Evolutionary conservation across 2,329 filamentous ascomycete genomes (phyloP), one percentile per base, ranked within the genome.

Genomic region (Fusarium subglutinans): DNA sequence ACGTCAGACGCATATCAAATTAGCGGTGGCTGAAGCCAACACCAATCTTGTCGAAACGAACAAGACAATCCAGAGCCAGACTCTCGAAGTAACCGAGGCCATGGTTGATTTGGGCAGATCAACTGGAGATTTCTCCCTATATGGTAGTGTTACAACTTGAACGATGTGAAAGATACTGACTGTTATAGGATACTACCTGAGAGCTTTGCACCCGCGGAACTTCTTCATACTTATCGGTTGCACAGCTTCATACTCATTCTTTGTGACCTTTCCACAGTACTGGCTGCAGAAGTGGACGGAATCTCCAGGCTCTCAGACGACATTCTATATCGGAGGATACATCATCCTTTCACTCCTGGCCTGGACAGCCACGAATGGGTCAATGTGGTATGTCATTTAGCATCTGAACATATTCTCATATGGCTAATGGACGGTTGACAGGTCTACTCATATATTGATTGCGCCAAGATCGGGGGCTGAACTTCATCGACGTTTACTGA

Each of bases 281-380:
- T 58, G 56, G 56, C 24, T 58, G 2, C 43, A 58, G 33, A 50
- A 30, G 41, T 58, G 56, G 56, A 58, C 56, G 3, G 33, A 58
- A 20, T 13, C 56, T 0, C 33, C 43, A 7, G 14, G 0, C 2
- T 38, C 55, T 1, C 20, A 38, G 8, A 38, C 24, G 5, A 58
- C 0, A 8, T 58, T 58, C 24, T 58, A 58, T 12, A 15, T 59
- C 3, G 43, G 4, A 20, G 56, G 56, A 11, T 59, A 59, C 3
- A 6, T 59, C 8, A 20, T 50, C 2, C 20, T 59, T 37, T 59
- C 56, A 15, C 33, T 59, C 0, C 2, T 59, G 2, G 56, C 56
- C 4, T 59, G 56, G 56, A 1, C 9, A 6, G 10, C 56, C 3
- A 59, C 56, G 3, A 59, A 59, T 28, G 56, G 56, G 3, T 59